Conservation (phyloP, 768 basidiomycete genomes). For the Daedaleopsis nitida region DNA sequence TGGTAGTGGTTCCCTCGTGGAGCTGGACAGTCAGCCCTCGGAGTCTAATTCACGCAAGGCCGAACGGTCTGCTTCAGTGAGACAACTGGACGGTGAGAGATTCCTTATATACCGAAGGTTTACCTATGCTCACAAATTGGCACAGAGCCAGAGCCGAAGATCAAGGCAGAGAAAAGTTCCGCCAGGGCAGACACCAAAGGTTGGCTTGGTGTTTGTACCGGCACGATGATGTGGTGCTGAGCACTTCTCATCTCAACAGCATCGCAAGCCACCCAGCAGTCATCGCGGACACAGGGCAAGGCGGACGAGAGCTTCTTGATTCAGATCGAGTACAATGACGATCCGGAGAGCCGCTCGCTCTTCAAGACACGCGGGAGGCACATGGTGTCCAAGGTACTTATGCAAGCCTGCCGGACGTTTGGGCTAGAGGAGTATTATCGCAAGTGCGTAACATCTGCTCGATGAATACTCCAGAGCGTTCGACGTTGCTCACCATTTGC, state of each 20-base stretch:
- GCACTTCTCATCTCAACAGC: background rate
- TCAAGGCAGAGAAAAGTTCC: constrained; percentile 10
- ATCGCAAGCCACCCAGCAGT: background rate
- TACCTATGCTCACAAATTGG: background rate
- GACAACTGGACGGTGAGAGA: background rate
- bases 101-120: background rate
- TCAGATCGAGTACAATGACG: constrained; percentile 21
- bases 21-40: constrained; percentile 2
- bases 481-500: no score
- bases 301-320: constrained; percentile 24
- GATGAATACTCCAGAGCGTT: no score
- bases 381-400: constrained; percentile 42
- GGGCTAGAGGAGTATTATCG: constrained; percentile 30
- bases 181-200: background rate
- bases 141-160: background rate
- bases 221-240: background rate
- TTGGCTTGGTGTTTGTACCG: background rate
- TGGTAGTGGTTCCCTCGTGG: constrained; percentile 3
- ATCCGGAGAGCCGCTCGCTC: constrained; percentile 23
- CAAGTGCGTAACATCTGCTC: constrained; percentile 8
- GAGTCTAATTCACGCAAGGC: background rate
- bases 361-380: constrained; percentile 49
- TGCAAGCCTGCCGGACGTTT: constrained; percentile 44
- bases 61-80: background rate
- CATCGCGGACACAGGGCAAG: background rate